Percentiles rank a stretch among this genome's conserved stretches.
Evolutionary conservation across 2,329 filamentous ascomycete species (phyloP).

Genomic region (Aspergillus melleus): DNA sequence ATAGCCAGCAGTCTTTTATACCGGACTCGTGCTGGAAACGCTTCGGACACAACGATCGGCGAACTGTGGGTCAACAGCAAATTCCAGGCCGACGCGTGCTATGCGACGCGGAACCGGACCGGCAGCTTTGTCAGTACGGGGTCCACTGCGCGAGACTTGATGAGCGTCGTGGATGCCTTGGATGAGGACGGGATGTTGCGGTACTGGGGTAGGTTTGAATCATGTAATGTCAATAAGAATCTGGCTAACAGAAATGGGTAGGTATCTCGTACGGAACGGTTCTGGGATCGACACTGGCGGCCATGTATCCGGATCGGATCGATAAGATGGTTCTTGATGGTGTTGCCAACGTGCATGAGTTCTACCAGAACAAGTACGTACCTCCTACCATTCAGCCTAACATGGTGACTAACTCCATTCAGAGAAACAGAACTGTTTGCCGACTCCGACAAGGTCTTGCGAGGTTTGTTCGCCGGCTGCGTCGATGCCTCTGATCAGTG

Average conservation of each 20-base stretch:
- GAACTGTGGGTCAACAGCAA: background rate
- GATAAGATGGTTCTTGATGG: constrained; percentile 15
- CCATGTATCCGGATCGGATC: constrained; percentile 17
- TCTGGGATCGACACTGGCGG: constrained; percentile 12
- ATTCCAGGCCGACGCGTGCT: background rate
- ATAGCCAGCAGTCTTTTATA: background rate
- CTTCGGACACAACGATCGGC: background rate
- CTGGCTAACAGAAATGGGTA: background rate
- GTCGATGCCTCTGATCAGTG: background rate
- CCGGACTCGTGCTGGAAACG: background rate
- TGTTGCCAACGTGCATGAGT: constrained; percentile 16
- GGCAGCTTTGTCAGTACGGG: constrained; percentile 40
- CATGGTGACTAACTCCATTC: background rate
- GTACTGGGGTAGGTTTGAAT: constrained; percentile 36
- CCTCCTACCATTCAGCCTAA: background rate
- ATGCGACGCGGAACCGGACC: background rate
- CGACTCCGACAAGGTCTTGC: constrained; percentile 1
- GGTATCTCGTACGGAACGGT: constrained; percentile 16
- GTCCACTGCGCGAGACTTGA: constrained; percentile 46
- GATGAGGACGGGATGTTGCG: constrained; percentile 40
- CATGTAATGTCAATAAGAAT: background rate
- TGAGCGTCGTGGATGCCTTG: constrained; percentile 45
- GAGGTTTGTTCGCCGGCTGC: constrained; percentile 1
- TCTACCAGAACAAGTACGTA: constrained; percentile 1
- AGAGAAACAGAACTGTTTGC: background rate